These are phyloP conservation scores for Ophiostoma fasciatum DNA, from an alignment of 2,329 filamentous ascomycete genomes.

Conservation along the genomic window DNA sequence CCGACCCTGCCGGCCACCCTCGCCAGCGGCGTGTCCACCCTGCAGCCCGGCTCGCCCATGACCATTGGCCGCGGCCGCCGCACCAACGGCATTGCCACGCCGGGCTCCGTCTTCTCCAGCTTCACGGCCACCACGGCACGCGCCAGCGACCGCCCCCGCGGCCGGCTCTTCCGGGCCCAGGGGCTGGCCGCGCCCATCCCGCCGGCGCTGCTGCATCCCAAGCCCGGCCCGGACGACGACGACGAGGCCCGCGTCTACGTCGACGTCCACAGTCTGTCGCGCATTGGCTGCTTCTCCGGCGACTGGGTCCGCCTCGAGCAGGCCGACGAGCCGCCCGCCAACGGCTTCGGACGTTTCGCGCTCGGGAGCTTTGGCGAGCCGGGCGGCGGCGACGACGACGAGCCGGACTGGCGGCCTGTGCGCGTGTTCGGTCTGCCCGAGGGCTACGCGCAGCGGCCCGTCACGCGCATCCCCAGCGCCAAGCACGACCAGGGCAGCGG, in stretches of 20 bases:
- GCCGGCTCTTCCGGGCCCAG: constrained; percentile 73
- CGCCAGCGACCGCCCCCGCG: constrained; percentile 52
- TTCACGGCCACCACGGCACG: constrained; percentile 75
- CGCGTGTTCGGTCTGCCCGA: constrained; percentile 84
- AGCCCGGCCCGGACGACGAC: constrained; percentile 61
- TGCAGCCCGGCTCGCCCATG: constrained; percentile 69
- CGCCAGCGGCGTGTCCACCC: constrained; percentile 62
- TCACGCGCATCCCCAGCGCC: constrained; percentile 44
- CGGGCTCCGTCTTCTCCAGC: constrained; percentile 77
- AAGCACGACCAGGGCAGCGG: constrained; percentile 34
- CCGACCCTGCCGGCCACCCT: constrained; percentile 66
- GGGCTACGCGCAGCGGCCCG: constrained; percentile 45
- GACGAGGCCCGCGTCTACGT: constrained; percentile 85
- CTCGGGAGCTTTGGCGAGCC: constrained; percentile 51
- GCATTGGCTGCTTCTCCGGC: constrained; percentile 91
- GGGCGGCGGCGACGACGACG: constrained; percentile 43
- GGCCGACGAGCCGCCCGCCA: constrained; percentile 55
- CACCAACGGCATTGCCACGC: constrained; percentile 62
- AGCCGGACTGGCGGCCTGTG: constrained; percentile 61
- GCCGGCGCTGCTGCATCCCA: constrained; percentile 69
- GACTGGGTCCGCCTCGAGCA: constrained; percentile 87
- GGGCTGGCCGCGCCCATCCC: constrained; percentile 59
- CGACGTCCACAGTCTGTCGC: constrained; percentile 69
- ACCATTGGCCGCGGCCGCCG: constrained; percentile 49
- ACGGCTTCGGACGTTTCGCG: constrained; percentile 51